These are phyloP conservation scores for Coemansia sp. DNA, from an alignment of 192 early-diverging fungal genomes.

Conservation along the genomic window DNA sequence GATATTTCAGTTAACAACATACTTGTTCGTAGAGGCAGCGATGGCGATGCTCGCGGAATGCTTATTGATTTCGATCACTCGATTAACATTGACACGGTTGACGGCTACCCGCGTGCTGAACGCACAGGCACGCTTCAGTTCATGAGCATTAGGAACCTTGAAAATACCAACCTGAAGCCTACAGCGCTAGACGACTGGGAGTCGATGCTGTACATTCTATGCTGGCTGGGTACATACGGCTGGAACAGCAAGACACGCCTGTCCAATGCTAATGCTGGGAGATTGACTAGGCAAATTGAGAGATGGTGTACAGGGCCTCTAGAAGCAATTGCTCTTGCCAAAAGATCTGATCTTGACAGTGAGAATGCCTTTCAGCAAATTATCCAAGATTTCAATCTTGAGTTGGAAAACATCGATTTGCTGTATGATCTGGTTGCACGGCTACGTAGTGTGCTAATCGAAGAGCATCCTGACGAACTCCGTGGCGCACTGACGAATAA, in stretches of 20 bases:
- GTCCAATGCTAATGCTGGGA: no score
- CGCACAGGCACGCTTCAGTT: conserved; percentile 20
- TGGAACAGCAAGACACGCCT: no score
- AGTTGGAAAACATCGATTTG: no score
- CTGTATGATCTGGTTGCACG: no score
- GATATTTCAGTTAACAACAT: conserved; percentile 11
- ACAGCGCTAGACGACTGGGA: no score
- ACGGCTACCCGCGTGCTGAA: neutral
- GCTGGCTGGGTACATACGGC: conserved; percentile 13
- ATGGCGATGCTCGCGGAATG: conserved; percentile 2
- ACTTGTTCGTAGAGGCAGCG: neutral
- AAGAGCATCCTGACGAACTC: no score
- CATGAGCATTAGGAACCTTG: conserved; percentile 15
- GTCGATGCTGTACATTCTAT: conserved; percentile 1
- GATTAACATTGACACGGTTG: neutral
- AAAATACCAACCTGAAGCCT: neutral
- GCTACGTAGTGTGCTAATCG: no score
- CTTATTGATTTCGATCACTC: conserved; percentile 25
- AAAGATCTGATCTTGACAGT: no score
- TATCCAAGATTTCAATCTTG: neutral
- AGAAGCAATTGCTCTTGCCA: neutral
- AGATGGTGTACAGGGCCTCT: neutral
- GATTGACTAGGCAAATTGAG: no score
- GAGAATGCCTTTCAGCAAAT: no score
- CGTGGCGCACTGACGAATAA: no score